Evolutionary conservation across 2,329 filamentous ascomycete genomes (phyloP).

Genomic region (Ophiostoma montium): DNA sequence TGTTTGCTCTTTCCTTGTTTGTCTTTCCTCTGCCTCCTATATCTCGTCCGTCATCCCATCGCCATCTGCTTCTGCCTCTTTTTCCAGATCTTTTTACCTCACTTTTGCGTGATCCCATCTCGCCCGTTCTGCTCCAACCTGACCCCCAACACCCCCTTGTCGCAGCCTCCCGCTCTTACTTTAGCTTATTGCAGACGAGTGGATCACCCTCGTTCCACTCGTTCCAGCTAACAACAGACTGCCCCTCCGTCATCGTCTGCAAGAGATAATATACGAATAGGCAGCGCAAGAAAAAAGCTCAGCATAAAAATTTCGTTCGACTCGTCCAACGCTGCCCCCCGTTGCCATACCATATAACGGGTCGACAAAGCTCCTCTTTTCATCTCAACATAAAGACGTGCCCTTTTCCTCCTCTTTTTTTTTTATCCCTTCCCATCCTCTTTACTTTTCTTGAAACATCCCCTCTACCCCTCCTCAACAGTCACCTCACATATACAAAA

Average conservation of each 20-base stretch:
- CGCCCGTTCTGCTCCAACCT: constrained; percentile 1
- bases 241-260: constrained; percentile 9
- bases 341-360: background rate
- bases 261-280: constrained; percentile 5
- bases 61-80: background rate
- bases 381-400: background rate
- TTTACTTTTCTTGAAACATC: background rate
- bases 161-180: constrained; percentile 4
- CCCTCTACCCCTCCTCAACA: constrained; percentile 1
- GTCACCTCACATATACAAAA: constrained; percentile 16
- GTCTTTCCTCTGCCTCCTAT: background rate
- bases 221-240: constrained; percentile 3
- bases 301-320: constrained; percentile 3
- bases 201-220: constrained; percentile 5
- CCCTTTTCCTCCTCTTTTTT: background rate
- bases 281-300: constrained; percentile 4
- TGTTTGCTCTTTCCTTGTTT: background rate
- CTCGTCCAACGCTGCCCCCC: background rate
- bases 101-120: background rate
- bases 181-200: constrained; percentile 6
- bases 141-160: constrained; percentile 3
- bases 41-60: background rate
- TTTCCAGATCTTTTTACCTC: background rate
- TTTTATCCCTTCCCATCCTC: background rate
- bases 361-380: background rate